Evolutionary conservation across 2,329 filamentous ascomycete species (phyloP).

Genomic region (Fonsecaea erecta): DNA sequence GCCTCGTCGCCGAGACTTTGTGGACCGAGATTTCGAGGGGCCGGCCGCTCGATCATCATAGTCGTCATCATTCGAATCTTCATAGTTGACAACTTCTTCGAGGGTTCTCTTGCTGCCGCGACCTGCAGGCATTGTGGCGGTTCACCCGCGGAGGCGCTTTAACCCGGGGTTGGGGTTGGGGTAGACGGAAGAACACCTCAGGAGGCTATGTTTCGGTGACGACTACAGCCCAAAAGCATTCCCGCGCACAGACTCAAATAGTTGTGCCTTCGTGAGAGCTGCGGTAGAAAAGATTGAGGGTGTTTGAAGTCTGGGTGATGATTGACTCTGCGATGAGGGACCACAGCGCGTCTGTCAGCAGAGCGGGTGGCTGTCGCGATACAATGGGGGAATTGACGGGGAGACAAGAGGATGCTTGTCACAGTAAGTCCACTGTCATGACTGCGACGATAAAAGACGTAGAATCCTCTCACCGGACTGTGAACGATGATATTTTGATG

Average conservation of each 20-base stretch:
- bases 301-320: not conserved
- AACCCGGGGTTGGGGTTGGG: not conserved
- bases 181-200: not conserved
- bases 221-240: not conserved
- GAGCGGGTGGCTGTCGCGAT: not conserved
- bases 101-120: conserved; percentile 45
- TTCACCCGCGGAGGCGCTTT: not conserved
- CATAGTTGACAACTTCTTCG: conserved; percentile 50
- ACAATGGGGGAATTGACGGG: not conserved
- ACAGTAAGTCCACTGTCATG: not conserved
- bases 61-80: conserved; percentile 53
- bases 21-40: conserved; percentile 42
- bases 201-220: not conserved
- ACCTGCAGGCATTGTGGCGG: conserved; percentile 20
- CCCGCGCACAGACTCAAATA: not conserved
- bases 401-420: not conserved
- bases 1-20: conserved; percentile 42
- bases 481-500: conserved; percentile 3
- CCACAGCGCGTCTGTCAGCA: conserved; percentile 9
- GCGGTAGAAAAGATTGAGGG: not conserved
- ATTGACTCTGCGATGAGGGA: not conserved
- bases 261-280: not conserved
- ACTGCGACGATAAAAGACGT: not conserved
- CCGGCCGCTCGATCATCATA: conserved; percentile 47
- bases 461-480: not conserved